phyloP scores from a whole-genome alignment of 148 eudicot genomes.

The Gaultheria prostrata region DNA sequence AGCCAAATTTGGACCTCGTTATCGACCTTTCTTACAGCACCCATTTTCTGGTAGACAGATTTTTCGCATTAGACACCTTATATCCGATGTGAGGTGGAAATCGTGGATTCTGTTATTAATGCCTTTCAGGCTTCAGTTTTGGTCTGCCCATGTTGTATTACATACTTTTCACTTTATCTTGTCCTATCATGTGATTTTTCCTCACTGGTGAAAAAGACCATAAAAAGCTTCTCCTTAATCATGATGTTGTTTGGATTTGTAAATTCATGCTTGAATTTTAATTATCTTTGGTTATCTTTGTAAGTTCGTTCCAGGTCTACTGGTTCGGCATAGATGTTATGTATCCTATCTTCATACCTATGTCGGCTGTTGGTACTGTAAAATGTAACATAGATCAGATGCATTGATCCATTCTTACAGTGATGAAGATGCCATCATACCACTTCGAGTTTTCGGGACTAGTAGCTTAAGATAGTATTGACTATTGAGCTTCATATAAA shows the following conservation, averaged over 20 bases:
- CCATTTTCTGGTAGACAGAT: neutral
- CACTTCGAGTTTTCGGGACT: too few relatives aligned
- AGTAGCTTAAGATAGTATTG: too few relatives aligned
- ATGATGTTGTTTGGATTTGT: neutral
- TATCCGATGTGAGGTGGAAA: slow-evolving; percentile 2
- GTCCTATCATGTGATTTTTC: neutral
- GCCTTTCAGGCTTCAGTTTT: neutral
- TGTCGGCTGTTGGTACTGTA: too few relatives aligned
- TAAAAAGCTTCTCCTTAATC: neutral
- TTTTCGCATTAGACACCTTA: neutral
- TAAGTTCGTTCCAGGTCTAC: neutral
- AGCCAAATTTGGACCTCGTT: neutral
- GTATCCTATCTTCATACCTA: too few relatives aligned
- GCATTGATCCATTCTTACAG: too few relatives aligned
- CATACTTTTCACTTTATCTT: neutral
- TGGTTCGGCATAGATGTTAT: neutral
- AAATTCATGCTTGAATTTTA: neutral
- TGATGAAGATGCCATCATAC: too few relatives aligned
- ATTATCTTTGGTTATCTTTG: neutral
- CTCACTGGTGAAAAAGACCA: neutral
- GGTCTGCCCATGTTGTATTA: neutral
- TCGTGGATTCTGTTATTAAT: neutral
- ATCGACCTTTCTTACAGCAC: neutral
- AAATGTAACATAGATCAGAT: too few relatives aligned
- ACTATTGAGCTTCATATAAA: too few relatives aligned